Conservation (phyloP, 257 asterid species). For the Knoxia roxburghii region DNA sequence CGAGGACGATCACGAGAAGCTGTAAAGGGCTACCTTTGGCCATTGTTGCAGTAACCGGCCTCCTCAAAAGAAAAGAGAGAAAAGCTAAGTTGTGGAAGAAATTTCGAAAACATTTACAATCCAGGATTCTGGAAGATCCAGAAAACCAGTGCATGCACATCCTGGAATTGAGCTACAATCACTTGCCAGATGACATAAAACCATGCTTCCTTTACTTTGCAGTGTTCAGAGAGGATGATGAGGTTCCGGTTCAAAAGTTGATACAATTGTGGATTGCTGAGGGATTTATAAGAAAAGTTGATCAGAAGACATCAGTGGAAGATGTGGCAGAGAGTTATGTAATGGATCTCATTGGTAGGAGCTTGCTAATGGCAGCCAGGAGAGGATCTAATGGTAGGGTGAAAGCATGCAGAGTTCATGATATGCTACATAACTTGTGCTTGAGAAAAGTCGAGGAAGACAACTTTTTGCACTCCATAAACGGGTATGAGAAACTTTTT, state of each 20-base stretch:
- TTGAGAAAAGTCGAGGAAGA: constrained; percentile 11
- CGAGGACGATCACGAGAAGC: constrained; percentile 3
- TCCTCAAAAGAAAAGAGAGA: background rate
- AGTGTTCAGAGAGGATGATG: constrained; percentile 10
- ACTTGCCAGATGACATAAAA: constrained; percentile 12
- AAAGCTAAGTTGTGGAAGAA: constrained; percentile 1
- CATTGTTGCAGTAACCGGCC: constrained; percentile 14
- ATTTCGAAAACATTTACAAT: background rate
- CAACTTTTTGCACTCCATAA: background rate
- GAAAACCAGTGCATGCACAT: background rate
- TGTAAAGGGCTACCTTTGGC: constrained; percentile 18
- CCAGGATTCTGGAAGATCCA: background rate
- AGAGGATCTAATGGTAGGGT: background rate
- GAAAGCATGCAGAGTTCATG: constrained; percentile 20
- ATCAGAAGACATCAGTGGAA: constrained; percentile 1
- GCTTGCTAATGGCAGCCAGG: constrained; percentile 10
- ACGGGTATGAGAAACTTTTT: background rate
- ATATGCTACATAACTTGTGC: constrained; percentile 16
- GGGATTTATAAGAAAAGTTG: constrained; percentile 13
- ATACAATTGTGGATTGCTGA: constrained; percentile 18
- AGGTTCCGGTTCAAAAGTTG: constrained; percentile 11
- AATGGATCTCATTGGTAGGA: constrained; percentile 15
- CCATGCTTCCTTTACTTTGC: constrained; percentile 22
- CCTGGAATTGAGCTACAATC: constrained; percentile 12
- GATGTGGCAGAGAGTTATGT: constrained; percentile 7